Conservation (phyloP, 2,329 filamentous ascomycete species). For the Blumeria graminis region DNA sequence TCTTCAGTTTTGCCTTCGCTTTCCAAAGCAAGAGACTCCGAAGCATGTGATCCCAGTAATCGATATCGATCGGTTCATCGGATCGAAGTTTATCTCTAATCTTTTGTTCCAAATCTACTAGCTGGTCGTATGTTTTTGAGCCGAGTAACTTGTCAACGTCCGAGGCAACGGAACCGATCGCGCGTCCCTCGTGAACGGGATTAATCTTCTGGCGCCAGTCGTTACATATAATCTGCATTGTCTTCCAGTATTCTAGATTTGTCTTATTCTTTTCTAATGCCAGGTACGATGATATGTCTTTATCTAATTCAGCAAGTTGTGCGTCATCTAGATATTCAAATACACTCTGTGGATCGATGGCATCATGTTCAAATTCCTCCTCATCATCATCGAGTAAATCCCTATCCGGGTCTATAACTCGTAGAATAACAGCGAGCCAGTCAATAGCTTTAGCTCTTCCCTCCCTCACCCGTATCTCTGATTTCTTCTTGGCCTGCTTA, state of each 20-base stretch:
- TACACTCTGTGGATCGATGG: conserved; percentile 60
- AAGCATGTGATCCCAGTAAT: conserved; percentile 91
- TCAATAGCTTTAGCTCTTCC: conserved; percentile 81
- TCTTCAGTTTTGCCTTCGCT: conserved; percentile 61
- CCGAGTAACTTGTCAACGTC: conserved; percentile 74
- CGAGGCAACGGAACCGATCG: conserved; percentile 56
- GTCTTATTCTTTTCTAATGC: conserved; percentile 52
- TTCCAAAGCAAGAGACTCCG: conserved; percentile 75
- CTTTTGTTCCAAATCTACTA: conserved; percentile 69
- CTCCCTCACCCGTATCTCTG: conserved; percentile 79
- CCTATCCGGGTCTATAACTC: conserved; percentile 65
- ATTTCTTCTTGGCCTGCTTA: conserved; percentile 94
- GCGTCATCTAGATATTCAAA: conserved; percentile 45
- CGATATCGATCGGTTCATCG: conserved; percentile 69
- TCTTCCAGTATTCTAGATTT: conserved; percentile 82
- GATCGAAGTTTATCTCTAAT: conserved; percentile 68
- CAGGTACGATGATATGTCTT: conserved; percentile 59
- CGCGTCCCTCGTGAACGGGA: conserved; percentile 37
- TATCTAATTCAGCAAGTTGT: conserved; percentile 52
- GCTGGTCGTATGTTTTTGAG: conserved; percentile 65
- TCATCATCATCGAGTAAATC: conserved; percentile 67
- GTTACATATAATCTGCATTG: conserved; percentile 61
- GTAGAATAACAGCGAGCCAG: conserved; percentile 73
- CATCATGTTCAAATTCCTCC: conserved; percentile 46
- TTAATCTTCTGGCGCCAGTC: conserved; percentile 46